Evolutionary conservation across 148 eudicot species (phyloP), one percentile per base, ranked within the genome.

Genomic region (Rhododendron kiyosumense): DNA sequence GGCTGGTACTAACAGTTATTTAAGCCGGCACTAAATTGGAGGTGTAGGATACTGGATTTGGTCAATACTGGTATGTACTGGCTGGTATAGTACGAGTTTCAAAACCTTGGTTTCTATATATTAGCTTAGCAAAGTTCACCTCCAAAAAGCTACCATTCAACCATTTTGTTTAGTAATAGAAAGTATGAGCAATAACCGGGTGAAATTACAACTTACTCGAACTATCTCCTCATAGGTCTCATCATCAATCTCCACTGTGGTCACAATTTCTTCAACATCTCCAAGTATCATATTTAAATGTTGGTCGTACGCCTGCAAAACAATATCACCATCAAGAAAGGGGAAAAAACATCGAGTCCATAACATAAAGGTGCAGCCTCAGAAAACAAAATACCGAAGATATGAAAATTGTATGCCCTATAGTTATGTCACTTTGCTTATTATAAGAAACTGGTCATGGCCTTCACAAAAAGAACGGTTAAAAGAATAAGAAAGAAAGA

Each of bases 231-330:
- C 79, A 22, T 76, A 76, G 48, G 79, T 76, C 46, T 76, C 79
- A 76, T 76, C 79, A 76, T 76, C 79, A 38, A 76, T 76, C 49
- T 76, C 79, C 49, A 76, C 79, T 3, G 79, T 76, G 26, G 79
- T 76, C 14, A 76, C 79, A 80, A 80, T 51, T 80, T 80, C 82
- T 30, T 80, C 63, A 51, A 80, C 61, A 80, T 80, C 82, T 15
- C 63, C 82, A 13, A 80, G 82, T 28, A 80, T 80, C 82, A 80
- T 80, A 80, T 80, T 80, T 80, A 80, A 45, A 80, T 48, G 82
- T 41, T 80, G 82, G 63, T 80, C 82, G 8, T 80, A 78, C 4
- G 81, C 81, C 81, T 78, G 43, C 28, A 78, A 34, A 78, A 78
- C 13, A 13, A n/a, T 22, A 46, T 78, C 11, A 77, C n/a, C 12